Evolutionary conservation across 2,329 filamentous ascomycete genomes (phyloP).

Genomic region (Chalaropsis ovoidea): DNA sequence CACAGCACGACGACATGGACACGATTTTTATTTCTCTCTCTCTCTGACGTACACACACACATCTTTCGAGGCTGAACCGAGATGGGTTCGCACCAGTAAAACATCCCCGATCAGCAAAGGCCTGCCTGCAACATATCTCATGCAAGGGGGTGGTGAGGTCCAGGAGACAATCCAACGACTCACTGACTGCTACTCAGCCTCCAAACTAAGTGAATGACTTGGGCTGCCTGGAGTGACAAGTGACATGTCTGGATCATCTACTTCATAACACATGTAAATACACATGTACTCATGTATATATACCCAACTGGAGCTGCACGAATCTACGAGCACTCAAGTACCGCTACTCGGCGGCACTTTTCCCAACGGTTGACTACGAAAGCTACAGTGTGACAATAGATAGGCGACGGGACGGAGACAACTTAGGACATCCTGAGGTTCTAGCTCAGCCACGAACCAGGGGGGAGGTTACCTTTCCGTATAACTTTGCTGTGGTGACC

Average conservation of each 20-base stretch:
- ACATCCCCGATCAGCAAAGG: neutral
- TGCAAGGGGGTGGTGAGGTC: neutral
- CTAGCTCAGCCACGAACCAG: neutral
- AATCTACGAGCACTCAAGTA: neutral
- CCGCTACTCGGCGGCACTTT: neutral
- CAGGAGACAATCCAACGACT: neutral
- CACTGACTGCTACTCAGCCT: neutral
- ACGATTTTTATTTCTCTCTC: too few relatives aligned
- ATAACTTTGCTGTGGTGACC: too few relatives aligned
- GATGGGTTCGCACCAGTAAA: neutral
- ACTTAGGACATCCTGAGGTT: neutral
- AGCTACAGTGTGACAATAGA: neutral
- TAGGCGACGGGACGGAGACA: neutral
- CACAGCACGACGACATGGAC: neutral
- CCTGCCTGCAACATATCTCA: neutral
- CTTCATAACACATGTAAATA: neutral
- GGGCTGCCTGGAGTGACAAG: neutral
- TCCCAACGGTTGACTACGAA: neutral
- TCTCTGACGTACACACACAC: neutral
- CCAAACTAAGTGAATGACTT: neutral
- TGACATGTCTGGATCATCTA: too few relatives aligned
- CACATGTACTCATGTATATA: neutral
- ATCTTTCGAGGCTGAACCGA: neutral
- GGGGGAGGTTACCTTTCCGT: too few relatives aligned
- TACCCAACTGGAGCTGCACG: neutral